phyloP scores from a whole-genome alignment of 2,329 filamentous ascomycete genomes.

The Ophiostoma piceae region DNA sequence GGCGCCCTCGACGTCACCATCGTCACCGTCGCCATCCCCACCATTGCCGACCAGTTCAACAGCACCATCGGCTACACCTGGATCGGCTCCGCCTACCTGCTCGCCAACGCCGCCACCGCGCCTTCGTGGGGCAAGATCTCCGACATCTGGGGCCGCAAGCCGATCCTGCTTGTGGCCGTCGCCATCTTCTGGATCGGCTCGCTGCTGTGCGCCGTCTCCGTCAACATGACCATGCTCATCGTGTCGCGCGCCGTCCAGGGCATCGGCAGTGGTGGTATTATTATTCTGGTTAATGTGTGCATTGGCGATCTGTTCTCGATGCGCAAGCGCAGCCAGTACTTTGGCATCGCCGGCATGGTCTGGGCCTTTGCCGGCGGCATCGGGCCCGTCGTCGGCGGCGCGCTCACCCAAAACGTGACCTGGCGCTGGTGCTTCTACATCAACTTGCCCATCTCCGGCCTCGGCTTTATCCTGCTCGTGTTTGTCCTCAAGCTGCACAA shows the following conservation, averaged over 20 bases:
- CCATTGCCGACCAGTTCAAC: conserved; percentile 53
- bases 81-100: conserved; percentile 69
- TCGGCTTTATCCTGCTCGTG: conserved; percentile 47
- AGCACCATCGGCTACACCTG: conserved; percentile 66
- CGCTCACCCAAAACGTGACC: conserved; percentile 51
- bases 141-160: conserved; percentile 55
- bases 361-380: conserved; percentile 61
- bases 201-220: conserved; percentile 44
- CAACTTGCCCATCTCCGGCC: conserved; percentile 44
- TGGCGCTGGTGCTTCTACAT: conserved; percentile 70
- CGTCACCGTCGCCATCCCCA: conserved; percentile 57
- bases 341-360: conserved; percentile 60
- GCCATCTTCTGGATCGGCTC: conserved; percentile 50
- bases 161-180: conserved; percentile 45
- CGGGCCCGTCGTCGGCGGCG: conserved; percentile 58
- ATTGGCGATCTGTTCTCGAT: conserved; percentile 52
- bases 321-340: conserved; percentile 44
- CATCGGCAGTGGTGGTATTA: conserved; percentile 47
- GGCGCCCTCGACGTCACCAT: conserved; percentile 51
- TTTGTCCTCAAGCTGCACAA: conserved; percentile 65
- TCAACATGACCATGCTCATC: conserved; percentile 45
- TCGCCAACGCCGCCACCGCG: conserved; percentile 61
- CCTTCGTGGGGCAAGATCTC: conserved; percentile 65
- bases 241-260: conserved; percentile 47
- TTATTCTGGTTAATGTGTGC: conserved; percentile 49